Percentiles rank a stretch among this genome's conserved stretches.
Evolutionary conservation across 163 green algal genomes (phyloP).

Genomic region (Chlamydomonas reinhardtii): DNA sequence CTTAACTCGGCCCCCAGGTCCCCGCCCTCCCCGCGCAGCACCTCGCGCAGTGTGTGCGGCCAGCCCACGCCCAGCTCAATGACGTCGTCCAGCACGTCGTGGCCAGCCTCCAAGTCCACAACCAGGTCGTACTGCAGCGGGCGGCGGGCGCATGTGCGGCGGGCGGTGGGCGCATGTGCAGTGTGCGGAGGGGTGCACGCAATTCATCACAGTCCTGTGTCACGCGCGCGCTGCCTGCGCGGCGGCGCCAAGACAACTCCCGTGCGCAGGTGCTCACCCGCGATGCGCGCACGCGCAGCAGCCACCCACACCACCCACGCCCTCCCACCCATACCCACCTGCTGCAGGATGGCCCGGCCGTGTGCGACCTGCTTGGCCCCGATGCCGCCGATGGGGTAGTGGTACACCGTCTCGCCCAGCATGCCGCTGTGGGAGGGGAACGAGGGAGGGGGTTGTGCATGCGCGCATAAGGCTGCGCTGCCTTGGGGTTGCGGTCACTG

Average conservation of each 20-base stretch:
- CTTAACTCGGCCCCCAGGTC: too few species aligned
- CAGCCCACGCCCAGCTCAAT: conserved; percentile 38
- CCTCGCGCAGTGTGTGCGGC: conserved; percentile 43
- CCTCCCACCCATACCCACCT: not conserved
- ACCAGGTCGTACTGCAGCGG: conserved; percentile 44
- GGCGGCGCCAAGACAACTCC: too few species aligned
- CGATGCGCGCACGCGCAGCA: not conserved
- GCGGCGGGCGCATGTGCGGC: too few species aligned
- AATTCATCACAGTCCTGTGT: too few species aligned
- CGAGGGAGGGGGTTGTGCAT: not conserved
- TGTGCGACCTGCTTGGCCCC: conserved; percentile 13
- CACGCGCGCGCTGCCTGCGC: too few species aligned
- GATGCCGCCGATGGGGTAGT: conserved; percentile 21
- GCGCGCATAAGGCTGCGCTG: too few species aligned
- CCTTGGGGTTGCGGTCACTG: too few species aligned
- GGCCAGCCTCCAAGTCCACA: conserved; percentile 36
- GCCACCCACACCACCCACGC: too few species aligned
- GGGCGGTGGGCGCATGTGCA: not conserved
- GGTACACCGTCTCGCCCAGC: conserved; percentile 46
- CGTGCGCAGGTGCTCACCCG: too few species aligned
- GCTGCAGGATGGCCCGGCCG: conserved; percentile 27
- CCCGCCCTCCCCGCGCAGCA: not conserved
- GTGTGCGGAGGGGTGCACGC: not conserved
- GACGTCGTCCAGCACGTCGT: conserved; percentile 32
- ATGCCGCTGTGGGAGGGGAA: conserved; percentile 8